Conservation (phyloP, 179 eudicot genomes). For the Nepenthes alata region DNA sequence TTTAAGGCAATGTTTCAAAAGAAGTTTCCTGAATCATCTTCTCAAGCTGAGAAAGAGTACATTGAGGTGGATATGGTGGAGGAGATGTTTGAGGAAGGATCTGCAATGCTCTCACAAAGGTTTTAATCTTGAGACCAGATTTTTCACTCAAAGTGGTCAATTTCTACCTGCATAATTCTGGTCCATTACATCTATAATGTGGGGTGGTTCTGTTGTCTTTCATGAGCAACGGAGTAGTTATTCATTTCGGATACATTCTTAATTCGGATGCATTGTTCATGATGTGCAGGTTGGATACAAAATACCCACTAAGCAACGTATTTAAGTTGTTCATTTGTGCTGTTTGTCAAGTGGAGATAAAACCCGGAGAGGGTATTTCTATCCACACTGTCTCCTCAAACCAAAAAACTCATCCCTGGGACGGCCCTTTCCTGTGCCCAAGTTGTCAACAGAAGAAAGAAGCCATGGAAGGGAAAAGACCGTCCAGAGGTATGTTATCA, state of each 20-base stretch:
- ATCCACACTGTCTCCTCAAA: constrained; percentile 45
- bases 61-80: constrained; percentile 65
- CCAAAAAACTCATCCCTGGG: constrained; percentile 83
- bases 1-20: constrained; percentile 71
- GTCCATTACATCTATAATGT: not conserved
- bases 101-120: constrained; percentile 87
- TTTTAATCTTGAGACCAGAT: constrained; percentile 11
- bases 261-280: not conserved
- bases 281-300: constrained; percentile 64
- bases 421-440: constrained; percentile 91
- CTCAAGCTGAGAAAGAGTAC: constrained; percentile 41
- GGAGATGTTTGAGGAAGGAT: constrained; percentile 90
- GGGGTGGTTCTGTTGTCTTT: not conserved
- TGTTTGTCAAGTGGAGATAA: constrained; percentile 82
- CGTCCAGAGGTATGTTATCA: constrained; percentile 54
- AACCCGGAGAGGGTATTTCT: constrained; percentile 91
- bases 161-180: not conserved
- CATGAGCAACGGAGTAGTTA: not conserved
- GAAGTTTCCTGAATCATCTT: constrained; percentile 51
- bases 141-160: too few species aligned
- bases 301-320: constrained; percentile 89
- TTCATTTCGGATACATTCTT: too few species aligned
- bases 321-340: constrained; percentile 95
- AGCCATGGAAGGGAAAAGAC: constrained; percentile 98
- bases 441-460: constrained; percentile 92